Evolutionary conservation across 2,329 filamentous ascomycete species (phyloP).

Genomic region (Xylaria sp.): DNA sequence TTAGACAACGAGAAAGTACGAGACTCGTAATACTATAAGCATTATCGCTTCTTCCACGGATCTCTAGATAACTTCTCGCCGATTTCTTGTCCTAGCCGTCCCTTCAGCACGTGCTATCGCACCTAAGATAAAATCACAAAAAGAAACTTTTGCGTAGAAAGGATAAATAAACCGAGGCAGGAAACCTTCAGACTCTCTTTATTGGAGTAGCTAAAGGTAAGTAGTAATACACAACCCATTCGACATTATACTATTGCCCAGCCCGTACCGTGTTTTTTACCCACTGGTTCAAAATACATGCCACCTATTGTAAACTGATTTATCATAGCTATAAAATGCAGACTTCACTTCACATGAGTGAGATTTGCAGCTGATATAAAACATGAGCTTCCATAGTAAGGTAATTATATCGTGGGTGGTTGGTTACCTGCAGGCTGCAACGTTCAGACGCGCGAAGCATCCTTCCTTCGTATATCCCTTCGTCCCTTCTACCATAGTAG

Average conservation of each 20-base stretch:
- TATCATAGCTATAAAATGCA: constrained; percentile 13
- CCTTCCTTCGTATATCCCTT: background rate
- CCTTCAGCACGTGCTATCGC: background rate
- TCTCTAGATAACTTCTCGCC: background rate
- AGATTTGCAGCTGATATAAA: constrained; percentile 33
- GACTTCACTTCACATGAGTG: constrained; percentile 9
- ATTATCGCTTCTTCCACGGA: background rate
- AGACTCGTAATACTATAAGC: background rate
- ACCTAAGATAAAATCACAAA: background rate
- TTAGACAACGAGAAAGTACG: background rate
- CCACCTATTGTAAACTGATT: constrained; percentile 4
- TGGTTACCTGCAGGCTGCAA: constrained; percentile 42
- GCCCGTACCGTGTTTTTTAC: background rate
- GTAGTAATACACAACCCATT: constrained; percentile 14
- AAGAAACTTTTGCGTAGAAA: background rate
- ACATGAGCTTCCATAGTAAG: constrained; percentile 43
- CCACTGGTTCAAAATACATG: constrained; percentile 7
- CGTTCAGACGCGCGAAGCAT: constrained; percentile 23
- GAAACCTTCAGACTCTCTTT: background rate
- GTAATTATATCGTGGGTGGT: constrained; percentile 41
- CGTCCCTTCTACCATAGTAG: constrained; percentile 12
- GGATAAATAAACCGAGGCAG: background rate
- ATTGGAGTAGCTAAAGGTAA: background rate
- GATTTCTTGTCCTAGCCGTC: background rate
- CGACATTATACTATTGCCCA: constrained; percentile 3